phyloP scores from a whole-genome alignment of 2,329 filamentous ascomycete genomes.

The Apiospora sp. region DNA sequence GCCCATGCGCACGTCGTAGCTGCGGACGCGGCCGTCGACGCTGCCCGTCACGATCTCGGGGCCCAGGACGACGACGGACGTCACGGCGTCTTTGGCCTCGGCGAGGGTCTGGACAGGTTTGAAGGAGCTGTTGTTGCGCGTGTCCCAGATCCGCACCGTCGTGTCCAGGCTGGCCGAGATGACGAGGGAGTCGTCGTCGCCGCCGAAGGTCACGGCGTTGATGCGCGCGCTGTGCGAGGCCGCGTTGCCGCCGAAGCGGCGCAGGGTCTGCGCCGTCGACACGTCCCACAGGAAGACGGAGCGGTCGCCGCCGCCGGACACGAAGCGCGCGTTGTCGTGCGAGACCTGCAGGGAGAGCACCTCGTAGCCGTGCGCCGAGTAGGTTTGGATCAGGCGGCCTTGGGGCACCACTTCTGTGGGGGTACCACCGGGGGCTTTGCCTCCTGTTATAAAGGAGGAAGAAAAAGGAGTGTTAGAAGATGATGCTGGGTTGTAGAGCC shows the following conservation, averaged over 20 bases:
- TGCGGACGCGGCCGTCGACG: constrained; percentile 83
- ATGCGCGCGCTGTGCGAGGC: constrained; percentile 28
- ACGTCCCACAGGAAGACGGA: constrained; percentile 96
- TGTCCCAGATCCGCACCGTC: constrained; percentile 80
- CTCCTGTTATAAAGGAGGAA: constrained; percentile 43
- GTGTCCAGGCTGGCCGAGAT: constrained; percentile 79
- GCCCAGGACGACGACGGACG: constrained; percentile 55
- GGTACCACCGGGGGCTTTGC: constrained; percentile 42
- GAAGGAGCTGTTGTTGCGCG: constrained; percentile 52
- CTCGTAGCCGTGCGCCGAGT: constrained; percentile 89
- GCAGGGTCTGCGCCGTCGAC: constrained; percentile 75
- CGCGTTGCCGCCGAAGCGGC: constrained; percentile 66
- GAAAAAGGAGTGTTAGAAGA: constrained; percentile 51
- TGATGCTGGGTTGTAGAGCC: constrained; percentile 79
- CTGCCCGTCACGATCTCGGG: constrained; percentile 75
- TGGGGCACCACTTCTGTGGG: constrained; percentile 47
- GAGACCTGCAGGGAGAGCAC: constrained; percentile 82
- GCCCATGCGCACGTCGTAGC: constrained; percentile 85
- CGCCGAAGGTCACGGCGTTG: constrained; percentile 72
- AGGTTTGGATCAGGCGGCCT: constrained; percentile 81
- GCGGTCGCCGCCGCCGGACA: constrained; percentile 88
- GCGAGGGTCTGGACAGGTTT: constrained; percentile 76
- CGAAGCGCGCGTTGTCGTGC: constrained; percentile 82
- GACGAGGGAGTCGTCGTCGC: constrained; percentile 76
- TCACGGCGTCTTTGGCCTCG: constrained; percentile 77